These are phyloP conservation scores for Hanseniaspora meyeri DNA, from an alignment of 805 yeast species.

Conservation along the genomic window DNA sequence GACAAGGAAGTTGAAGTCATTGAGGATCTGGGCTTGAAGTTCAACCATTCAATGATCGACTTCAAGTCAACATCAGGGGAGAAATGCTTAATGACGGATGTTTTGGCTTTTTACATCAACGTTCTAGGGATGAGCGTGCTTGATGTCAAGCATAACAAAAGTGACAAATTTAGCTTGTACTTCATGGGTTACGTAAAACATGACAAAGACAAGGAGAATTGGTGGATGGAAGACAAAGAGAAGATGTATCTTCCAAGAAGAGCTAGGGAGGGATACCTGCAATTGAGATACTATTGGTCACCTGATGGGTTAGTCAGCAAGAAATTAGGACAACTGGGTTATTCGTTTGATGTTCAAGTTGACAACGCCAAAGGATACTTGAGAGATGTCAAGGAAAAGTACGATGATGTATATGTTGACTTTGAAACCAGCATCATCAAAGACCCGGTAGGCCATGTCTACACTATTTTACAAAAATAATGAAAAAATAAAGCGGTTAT, in stretches of 20 bases:
- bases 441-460: not conserved
- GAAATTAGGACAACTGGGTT: not conserved
- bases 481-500: not conserved
- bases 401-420: not conserved
- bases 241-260: not conserved
- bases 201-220: no score
- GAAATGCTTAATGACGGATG: slow-evolving; percentile 46
- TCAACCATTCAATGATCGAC: slow-evolving; percentile 88
- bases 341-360: not conserved
- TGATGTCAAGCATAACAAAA: slow-evolving; percentile 42
- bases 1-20: slow-evolving; percentile 13
- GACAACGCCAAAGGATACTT: not conserved
- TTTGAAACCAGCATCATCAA: not conserved
- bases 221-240: not conserved
- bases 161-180: slow-evolving; percentile 71
- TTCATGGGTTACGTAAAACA: slow-evolving; percentile 52
- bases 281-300: not conserved
- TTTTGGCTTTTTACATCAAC: slow-evolving; percentile 66
- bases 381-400: not conserved
- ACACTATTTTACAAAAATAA: not conserved
- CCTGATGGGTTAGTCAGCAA: not conserved
- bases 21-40: slow-evolving; percentile 24
- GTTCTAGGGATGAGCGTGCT: slow-evolving; percentile 71
- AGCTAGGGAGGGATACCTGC: not conserved
- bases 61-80: slow-evolving; percentile 25